Percentiles rank a stretch among this genome's conserved stretches.
Evolutionary conservation across 768 basidiomycete genomes (phyloP).

Genomic region (Pulveroboletus ravenelii): DNA sequence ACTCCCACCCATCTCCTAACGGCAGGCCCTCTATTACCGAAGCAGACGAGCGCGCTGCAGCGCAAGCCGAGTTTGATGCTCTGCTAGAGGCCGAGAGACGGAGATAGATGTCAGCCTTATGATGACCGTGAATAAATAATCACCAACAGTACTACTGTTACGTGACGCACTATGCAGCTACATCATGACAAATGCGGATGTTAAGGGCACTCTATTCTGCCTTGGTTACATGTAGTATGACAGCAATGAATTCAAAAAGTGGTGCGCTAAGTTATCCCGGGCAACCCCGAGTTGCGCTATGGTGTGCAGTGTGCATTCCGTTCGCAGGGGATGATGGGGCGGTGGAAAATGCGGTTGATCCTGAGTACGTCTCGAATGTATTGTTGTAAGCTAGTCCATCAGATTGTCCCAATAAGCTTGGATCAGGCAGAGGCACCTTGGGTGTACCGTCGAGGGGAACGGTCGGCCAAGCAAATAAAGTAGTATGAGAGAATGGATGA

Average conservation of each 20-base stretch:
- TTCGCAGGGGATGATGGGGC: neutral
- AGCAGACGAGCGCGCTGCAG: constrained; percentile 35
- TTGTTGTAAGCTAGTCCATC: constrained; percentile 2
- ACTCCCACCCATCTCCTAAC: constrained; percentile 4
- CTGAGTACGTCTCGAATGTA: constrained; percentile 9
- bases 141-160: neutral
- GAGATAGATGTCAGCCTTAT: constrained; percentile 23
- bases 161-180: neutral
- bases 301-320: constrained; percentile 7
- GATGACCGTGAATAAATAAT: constrained; percentile 6
- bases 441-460: constrained; percentile 27
- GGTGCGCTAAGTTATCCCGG: constrained; percentile 2
- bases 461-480: constrained; percentile 53
- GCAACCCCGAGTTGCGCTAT: constrained; percentile 5
- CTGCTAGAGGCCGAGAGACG: constrained; percentile 55
- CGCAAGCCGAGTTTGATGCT: constrained; percentile 57
- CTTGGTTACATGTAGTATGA: constrained; percentile 1
- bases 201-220: neutral
- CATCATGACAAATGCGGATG: neutral
- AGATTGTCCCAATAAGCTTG: constrained; percentile 6
- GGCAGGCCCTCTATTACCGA: constrained; percentile 9
- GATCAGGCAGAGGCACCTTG: constrained; percentile 29
- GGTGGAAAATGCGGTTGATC: neutral
- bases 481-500: constrained; percentile 73
- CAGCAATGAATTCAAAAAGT: constrained; percentile 6